Evolutionary conservation across 257 asterid genomes (phyloP).

Genomic region (Cynanchum wilfordii): DNA sequence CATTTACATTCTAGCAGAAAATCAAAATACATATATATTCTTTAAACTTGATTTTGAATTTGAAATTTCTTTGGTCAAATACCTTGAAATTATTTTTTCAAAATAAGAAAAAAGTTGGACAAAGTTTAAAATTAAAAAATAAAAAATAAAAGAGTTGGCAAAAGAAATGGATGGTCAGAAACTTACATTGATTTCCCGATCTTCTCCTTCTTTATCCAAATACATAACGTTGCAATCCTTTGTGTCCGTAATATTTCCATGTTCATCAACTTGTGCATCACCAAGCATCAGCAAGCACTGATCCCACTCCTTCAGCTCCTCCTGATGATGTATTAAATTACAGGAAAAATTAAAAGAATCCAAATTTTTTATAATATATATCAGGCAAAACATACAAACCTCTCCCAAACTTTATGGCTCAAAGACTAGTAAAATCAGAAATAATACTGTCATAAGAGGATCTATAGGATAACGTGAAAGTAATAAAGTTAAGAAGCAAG

Average conservation of each 20-base stretch:
- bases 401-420: background rate
- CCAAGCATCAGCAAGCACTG: conserved; percentile 93
- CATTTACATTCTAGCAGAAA: no score
- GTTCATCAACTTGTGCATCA: conserved; percentile 89
- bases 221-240: conserved; percentile 72
- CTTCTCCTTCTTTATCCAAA: conserved; percentile 92
- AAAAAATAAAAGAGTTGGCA: no score
- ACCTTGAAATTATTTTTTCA: no score
- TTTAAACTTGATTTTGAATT: no score
- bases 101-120: no score
- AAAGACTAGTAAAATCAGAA: background rate
- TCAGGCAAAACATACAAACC: background rate
- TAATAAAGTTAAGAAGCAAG: background rate
- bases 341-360: background rate
- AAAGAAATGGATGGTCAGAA: background rate
- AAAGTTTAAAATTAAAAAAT: no score
- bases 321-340: conserved; percentile 33
- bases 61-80: no score
- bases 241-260: conserved; percentile 77
- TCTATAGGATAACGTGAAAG: background rate
- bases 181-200: conserved; percentile 95
- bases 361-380: background rate
- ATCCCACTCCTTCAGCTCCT: conserved; percentile 96
- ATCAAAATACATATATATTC: no score
- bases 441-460: background rate